A percentile compares a stretch with the other conserved stretches of the same genome.
These are phyloP conservation scores for Delonix regia DNA, from an alignment of 306 rosid genomes.

Conservation along the genomic window DNA sequence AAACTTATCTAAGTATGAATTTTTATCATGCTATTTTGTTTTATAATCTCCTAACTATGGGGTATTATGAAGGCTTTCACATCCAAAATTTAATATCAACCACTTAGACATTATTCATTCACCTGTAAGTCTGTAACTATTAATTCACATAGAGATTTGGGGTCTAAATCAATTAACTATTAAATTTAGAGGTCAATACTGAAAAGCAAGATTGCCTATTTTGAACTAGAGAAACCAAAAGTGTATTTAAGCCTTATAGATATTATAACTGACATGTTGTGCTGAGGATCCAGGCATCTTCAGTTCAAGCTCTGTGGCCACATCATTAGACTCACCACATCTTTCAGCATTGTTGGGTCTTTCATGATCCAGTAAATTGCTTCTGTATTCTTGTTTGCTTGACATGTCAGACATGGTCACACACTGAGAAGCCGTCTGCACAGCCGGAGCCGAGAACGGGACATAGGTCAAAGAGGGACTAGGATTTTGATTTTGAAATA, in stretches of 20 bases:
- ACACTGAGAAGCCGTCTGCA: conserved; percentile 51
- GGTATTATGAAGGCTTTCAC: too few species aligned
- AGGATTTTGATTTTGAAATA: conserved; percentile 66
- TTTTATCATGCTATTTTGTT: too few species aligned
- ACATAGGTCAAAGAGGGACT: conserved; percentile 59
- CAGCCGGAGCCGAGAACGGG: conserved; percentile 56
- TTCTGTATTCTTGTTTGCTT: conserved; percentile 57
- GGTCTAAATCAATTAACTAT: too few species aligned
- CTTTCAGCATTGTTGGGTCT: conserved; percentile 50
- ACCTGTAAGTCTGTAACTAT: too few species aligned
- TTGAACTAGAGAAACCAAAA: too few species aligned
- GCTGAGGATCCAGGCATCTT: conserved; percentile 94
- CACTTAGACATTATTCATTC: too few species aligned
- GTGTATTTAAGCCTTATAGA: neutral
- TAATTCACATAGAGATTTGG: too few species aligned
- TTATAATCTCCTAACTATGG: too few species aligned
- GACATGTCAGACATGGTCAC: conserved; percentile 55
- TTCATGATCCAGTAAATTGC: conserved; percentile 55
- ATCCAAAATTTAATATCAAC: too few species aligned
- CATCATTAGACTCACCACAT: conserved; percentile 55
- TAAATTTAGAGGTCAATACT: too few species aligned
- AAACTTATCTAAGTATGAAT: too few species aligned
- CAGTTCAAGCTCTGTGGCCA: conserved; percentile 85
- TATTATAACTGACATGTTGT: conserved; percentile 54
- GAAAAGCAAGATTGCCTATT: too few species aligned